Base-by-base conservation (phyloP, 2,329 filamentous ascomycete species). In the Emmonsia crescens region DNA sequence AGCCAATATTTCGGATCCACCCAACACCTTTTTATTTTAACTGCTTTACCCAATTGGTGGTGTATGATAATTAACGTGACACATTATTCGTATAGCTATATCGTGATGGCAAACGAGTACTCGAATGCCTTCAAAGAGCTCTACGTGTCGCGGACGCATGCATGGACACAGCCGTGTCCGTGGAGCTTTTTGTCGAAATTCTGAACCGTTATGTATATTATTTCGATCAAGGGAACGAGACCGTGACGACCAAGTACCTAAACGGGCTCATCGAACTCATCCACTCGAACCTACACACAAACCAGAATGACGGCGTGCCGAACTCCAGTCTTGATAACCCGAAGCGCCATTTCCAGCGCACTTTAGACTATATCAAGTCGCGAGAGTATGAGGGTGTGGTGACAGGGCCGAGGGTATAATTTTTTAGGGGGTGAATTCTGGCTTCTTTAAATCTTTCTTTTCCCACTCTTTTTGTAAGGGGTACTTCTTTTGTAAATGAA, bases 151-250 rank as follows among this genome's bases (percentile, higher is more conserved):
- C 94, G 2, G 94, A 99, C 75, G 95, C 94, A 6, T 99, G 94
- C 78, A 99, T 99, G 94, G 95, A 99, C 76, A 94, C 92, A 8
- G 91, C 91, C 6, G 91, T 96, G 3, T 96, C 91, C 2, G 94
- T 99, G 55, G 95, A 99, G 77, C 83, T 99, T 57, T 99, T 99
- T 76, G 93, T 99, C 62, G 94, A 99, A 78, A 99, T 99, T 65
- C 79, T 99, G 61, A 96, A 99, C 75, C 86, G 94, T 75, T 99
- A 99, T 73, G 92, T 97, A 60, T 99, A 99, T 76, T 99, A 97
- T 79, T 99, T 96, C 78, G 94, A 99, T 75, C 93, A 99, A 75
- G 91, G 96, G 73, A 99, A 99, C 76, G 94, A 99, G 77, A 92
- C 92, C 67, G 94, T 99, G 46, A 99, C 94, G 5, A 96, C 89